A percentile compares a stretch with the other conserved stretches of the same genome.
phyloP scores from a whole-genome alignment of 2,329 filamentous ascomycete genomes.

The Lachnellula willkommii region DNA sequence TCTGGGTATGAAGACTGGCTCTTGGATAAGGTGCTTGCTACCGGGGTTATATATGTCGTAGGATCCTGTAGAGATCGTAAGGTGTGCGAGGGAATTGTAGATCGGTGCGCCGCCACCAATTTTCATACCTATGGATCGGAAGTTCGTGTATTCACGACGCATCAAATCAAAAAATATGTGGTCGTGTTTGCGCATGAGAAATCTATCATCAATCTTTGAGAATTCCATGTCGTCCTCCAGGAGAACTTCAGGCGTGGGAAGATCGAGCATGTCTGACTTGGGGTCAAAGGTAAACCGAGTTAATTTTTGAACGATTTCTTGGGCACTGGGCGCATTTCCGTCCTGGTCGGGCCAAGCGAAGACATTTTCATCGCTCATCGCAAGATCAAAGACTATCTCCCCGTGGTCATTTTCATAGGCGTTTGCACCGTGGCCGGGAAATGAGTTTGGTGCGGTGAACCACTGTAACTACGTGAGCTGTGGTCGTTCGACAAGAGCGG shows the following conservation, averaged over 20 bases:
- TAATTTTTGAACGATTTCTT: slow-evolving; percentile 17
- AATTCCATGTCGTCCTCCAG: slow-evolving; percentile 34
- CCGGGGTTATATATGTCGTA: slow-evolving; percentile 18
- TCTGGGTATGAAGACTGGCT: slow-evolving; percentile 25
- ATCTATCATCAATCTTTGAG: slow-evolving; percentile 29
- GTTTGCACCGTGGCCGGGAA: slow-evolving; percentile 43
- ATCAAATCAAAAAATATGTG: slow-evolving; percentile 43
- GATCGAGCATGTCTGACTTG: slow-evolving; percentile 6
- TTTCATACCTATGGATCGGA: not conserved
- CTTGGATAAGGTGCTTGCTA: slow-evolving; percentile 21
- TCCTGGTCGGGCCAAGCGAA: slow-evolving; percentile 39
- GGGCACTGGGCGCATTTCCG: slow-evolving; percentile 33
- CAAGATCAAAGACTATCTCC: slow-evolving; percentile 37
- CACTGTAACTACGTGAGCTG: slow-evolving; percentile 25
- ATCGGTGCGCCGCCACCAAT: slow-evolving; percentile 6
- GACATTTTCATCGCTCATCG: slow-evolving; percentile 35
- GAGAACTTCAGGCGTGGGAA: slow-evolving; percentile 28
- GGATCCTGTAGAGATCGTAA: slow-evolving; percentile 3
- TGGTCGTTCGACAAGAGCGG: not conserved
- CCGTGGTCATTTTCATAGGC: slow-evolving; percentile 40
- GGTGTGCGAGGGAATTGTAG: slow-evolving; percentile 4
- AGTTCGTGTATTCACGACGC: slow-evolving; percentile 13
- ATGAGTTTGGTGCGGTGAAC: slow-evolving; percentile 36
- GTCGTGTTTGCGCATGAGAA: slow-evolving; percentile 38
- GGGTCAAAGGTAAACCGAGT: slow-evolving; percentile 26